phyloP scores from a whole-genome alignment of 1,139 yeast species.

The Geotrichum carabidarum region DNA sequence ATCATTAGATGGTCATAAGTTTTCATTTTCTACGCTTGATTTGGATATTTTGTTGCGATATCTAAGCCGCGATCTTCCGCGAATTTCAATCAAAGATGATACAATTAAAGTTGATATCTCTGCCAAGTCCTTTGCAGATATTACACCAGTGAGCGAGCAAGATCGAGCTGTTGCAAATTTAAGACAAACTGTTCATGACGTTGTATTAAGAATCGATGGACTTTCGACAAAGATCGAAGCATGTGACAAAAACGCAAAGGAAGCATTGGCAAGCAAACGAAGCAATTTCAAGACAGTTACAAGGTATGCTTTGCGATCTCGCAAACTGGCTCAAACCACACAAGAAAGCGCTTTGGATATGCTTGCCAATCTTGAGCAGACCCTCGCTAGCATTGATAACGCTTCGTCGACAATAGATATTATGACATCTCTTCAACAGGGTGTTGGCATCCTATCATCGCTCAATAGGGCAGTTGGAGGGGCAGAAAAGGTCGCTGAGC shows the following conservation, averaged over 20 bases:
- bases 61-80: slow-evolving; percentile 29
- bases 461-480: slow-evolving; percentile 36
- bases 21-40: slow-evolving; percentile 23
- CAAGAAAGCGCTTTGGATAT: slow-evolving; percentile 31
- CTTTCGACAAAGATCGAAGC: slow-evolving; percentile 27
- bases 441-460: slow-evolving; percentile 31
- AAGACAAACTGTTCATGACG: slow-evolving; percentile 28
- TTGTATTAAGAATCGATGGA: slow-evolving; percentile 28
- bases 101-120: slow-evolving; percentile 24
- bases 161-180: slow-evolving; percentile 35
- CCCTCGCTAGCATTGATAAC: slow-evolving; percentile 31
- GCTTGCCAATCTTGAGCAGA: slow-evolving; percentile 34
- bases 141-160: slow-evolving; percentile 28
- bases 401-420: slow-evolving; percentile 30
- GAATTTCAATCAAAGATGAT: slow-evolving; percentile 23
- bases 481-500: slow-evolving; percentile 36
- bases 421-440: slow-evolving; percentile 32
- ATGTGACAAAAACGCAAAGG: slow-evolving; percentile 27
- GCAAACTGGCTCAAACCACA: slow-evolving; percentile 29
- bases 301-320: slow-evolving; percentile 30
- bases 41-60: slow-evolving; percentile 30
- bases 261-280: slow-evolving; percentile 24
- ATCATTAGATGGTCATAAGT: not conserved
- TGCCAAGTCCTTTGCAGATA: slow-evolving; percentile 6
- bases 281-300: slow-evolving; percentile 31